Conservation (phyloP, 2,329 filamentous ascomycete species). For the Fusarium piperis region DNA sequence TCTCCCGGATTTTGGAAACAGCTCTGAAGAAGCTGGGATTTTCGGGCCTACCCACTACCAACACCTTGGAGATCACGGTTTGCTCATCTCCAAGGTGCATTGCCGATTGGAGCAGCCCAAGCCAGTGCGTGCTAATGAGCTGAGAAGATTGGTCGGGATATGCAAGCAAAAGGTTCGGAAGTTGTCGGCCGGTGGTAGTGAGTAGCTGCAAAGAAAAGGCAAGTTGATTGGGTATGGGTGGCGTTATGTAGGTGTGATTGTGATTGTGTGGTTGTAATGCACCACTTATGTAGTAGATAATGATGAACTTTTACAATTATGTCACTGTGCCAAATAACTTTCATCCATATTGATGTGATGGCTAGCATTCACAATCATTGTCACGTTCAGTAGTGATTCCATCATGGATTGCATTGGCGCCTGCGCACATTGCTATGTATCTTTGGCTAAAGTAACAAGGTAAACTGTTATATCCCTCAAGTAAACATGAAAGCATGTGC, state of each 20-base stretch:
- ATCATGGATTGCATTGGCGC: conserved; percentile 4
- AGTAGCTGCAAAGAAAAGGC: conserved; percentile 1
- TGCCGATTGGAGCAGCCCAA: conserved; percentile 46
- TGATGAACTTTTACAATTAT: conserved; percentile 7
- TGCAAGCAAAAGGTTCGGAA: conserved; percentile 41
- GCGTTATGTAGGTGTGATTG: conserved; percentile 10
- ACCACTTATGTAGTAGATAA: conserved; percentile 25
- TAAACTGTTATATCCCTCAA: conserved; percentile 1
- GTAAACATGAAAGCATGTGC: not conserved
- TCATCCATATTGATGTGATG: not conserved
- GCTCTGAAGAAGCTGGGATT: not conserved
- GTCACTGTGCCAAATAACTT: not conserved
- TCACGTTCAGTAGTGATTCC: not conserved
- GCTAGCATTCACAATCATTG: not conserved
- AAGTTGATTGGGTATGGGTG: conserved; percentile 3
- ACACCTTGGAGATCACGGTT: conserved; percentile 31
- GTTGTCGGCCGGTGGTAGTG: conserved; percentile 31
- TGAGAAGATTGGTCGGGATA: conserved; percentile 44
- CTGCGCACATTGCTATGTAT: conserved; percentile 20
- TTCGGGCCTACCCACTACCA: conserved; percentile 14
- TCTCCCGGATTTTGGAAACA: not conserved
- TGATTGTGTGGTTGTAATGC: conserved; percentile 7
- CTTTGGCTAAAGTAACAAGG: not conserved
- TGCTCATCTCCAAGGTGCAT: conserved; percentile 40
- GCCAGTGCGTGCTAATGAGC: conserved; percentile 44